These are phyloP conservation scores for Globisporangium radiosum DNA, from an alignment of 352 stramenopile species.

Conservation along the genomic window DNA sequence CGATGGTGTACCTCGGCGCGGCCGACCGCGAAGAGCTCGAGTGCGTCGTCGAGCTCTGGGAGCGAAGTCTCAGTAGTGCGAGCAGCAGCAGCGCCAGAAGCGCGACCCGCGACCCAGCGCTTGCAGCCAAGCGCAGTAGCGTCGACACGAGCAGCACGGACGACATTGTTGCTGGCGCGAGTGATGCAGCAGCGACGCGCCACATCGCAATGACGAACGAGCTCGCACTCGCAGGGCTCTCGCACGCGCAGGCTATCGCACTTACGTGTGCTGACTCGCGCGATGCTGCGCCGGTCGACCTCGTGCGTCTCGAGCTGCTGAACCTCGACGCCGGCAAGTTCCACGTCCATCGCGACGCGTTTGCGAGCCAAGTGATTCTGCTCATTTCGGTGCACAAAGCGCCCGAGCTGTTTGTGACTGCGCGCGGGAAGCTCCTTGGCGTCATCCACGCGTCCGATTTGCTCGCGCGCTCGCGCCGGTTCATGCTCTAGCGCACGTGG, in stretches of 20 bases:
- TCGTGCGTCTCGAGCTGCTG: slow-evolving; percentile 53
- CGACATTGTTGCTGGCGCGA: not conserved
- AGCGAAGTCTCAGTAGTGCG: slow-evolving; percentile 26
- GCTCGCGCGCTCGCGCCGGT: slow-evolving; percentile 49
- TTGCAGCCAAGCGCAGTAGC: not conserved
- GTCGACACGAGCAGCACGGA: not conserved
- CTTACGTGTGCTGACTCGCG: slow-evolving; percentile 32
- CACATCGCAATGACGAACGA: slow-evolving; percentile 13
- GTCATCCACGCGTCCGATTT: slow-evolving; percentile 67
- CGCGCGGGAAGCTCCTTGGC: slow-evolving; percentile 61
- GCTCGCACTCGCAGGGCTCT: slow-evolving; percentile 21
- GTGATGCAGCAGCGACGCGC: slow-evolving; percentile 16
- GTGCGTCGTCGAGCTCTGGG: slow-evolving; percentile 49
- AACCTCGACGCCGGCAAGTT: slow-evolving; percentile 60
- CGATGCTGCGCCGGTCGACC: slow-evolving; percentile 28
- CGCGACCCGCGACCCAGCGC: not conserved
- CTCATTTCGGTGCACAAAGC: slow-evolving; percentile 77
- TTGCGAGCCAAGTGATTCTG: slow-evolving; percentile 66
- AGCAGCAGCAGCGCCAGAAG: not conserved
- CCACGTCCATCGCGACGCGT: slow-evolving; percentile 61
- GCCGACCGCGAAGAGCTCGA: slow-evolving; percentile 57
- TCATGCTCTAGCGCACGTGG: slow-evolving; percentile 29
- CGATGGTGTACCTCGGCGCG: slow-evolving; percentile 60
- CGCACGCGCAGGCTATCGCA: slow-evolving; percentile 17
- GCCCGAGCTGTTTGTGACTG: slow-evolving; percentile 65